These are phyloP conservation scores for Xenoacremonium recifei DNA, from an alignment of 2,329 filamentous ascomycete species.

Conservation along the genomic window DNA sequence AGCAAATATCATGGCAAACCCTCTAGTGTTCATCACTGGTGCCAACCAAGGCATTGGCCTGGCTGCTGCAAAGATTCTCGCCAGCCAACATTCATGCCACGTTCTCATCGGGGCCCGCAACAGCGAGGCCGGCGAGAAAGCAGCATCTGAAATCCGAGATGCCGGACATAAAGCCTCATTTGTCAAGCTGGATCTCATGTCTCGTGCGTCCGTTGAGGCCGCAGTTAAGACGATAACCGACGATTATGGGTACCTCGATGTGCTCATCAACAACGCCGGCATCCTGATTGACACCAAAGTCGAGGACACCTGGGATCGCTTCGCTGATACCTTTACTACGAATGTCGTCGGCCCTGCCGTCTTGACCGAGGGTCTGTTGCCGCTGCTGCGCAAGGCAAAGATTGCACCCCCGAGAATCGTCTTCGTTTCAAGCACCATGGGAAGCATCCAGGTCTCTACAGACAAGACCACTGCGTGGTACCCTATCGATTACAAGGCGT, in stretches of 20 bases:
- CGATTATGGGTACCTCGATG: conserved; percentile 29
- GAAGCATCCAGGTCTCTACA: conserved; percentile 26
- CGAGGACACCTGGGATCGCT: conserved; percentile 30
- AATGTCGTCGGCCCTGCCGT: conserved; percentile 35
- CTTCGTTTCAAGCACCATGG: conserved; percentile 37
- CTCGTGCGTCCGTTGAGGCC: conserved; percentile 24
- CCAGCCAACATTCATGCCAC: conserved; percentile 26
- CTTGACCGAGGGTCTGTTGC: conserved; percentile 26
- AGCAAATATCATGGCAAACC: no score
- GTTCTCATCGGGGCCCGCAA: conserved; percentile 35
- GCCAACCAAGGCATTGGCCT: conserved; percentile 22
- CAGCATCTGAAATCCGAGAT: conserved; percentile 21
- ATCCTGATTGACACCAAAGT: conserved; percentile 29
- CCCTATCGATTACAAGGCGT: conserved; percentile 29
- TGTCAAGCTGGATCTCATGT: conserved; percentile 26
- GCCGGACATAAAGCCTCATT: conserved; percentile 22
- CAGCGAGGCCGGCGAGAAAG: conserved; percentile 18
- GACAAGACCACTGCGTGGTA: conserved; percentile 28
- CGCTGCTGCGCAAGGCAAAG: conserved; percentile 27
- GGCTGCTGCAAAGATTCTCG: conserved; percentile 18
- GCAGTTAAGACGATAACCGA: conserved; percentile 21
- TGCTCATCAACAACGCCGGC: conserved; percentile 36
- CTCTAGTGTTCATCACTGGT: conserved; percentile 21
- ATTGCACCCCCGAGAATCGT: conserved; percentile 32
- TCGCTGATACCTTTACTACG: conserved; percentile 35